A percentile compares a stretch with the other conserved stretches of the same genome.
Evolutionary conservation across 768 basidiomycete genomes (phyloP).

Genomic region (Podaxis sp.): DNA sequence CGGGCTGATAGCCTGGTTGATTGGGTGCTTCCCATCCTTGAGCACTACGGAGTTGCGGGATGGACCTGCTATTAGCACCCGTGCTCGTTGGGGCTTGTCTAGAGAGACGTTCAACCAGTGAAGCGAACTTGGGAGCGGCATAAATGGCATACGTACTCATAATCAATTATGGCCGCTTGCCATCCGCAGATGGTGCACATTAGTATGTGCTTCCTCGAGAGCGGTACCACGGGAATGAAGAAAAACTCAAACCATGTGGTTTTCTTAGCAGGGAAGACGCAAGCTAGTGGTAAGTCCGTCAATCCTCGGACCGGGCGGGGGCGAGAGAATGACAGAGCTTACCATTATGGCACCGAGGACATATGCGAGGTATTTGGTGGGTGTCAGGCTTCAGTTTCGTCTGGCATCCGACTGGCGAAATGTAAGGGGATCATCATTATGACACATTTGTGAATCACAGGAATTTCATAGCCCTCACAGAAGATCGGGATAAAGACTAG

Average conservation of each 20-base stretch:
- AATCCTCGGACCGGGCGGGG: background rate
- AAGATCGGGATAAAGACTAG: slow-evolving; percentile 54
- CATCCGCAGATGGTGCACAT: slow-evolving; percentile 72
- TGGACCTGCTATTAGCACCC: background rate
- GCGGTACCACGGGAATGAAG: slow-evolving; percentile 69
- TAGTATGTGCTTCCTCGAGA: slow-evolving; percentile 63
- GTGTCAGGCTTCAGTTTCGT: slow-evolving; percentile 57
- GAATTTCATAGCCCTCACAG: slow-evolving; percentile 30
- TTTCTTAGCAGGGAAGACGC: slow-evolving; percentile 60
- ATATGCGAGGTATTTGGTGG: slow-evolving; percentile 50
- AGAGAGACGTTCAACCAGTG: background rate
- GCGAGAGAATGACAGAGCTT: slow-evolving; percentile 16
- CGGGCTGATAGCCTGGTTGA: slow-evolving; percentile 40
- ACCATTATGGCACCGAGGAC: slow-evolving; percentile 77
- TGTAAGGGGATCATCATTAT: slow-evolving; percentile 6
- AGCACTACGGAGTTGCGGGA: slow-evolving; percentile 18
- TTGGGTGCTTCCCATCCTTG: slow-evolving; percentile 29
- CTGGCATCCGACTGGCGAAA: slow-evolving; percentile 59
- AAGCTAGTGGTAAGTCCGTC: slow-evolving; percentile 33
- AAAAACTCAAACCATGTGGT: slow-evolving; percentile 77
- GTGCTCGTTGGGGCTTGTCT: slow-evolving; percentile 5
- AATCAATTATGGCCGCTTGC: slow-evolving; percentile 43
- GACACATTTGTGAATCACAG: slow-evolving; percentile 8
- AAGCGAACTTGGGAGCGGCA: background rate
- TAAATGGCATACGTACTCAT: slow-evolving; percentile 34